Evolutionary conservation across 371 early-diverging fungal species (phyloP).

Genomic region (Mortierella sp.): DNA sequence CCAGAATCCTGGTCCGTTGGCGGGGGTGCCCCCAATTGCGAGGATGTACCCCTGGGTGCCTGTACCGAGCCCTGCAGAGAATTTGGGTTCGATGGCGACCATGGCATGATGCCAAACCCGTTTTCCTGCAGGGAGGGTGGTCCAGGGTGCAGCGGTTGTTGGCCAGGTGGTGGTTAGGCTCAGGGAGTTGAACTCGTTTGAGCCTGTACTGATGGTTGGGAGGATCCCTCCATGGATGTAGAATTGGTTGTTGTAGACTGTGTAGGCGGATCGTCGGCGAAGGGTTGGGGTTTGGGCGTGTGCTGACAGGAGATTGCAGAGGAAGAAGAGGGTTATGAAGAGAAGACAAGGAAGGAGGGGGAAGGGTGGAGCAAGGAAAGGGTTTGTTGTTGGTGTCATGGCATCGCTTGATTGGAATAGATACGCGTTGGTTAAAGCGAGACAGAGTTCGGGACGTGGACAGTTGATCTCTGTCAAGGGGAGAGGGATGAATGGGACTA

Average conservation of each 20-base stretch:
- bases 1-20: conserved; percentile 3
- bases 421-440: background rate
- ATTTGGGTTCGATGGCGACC: conserved; percentile 16
- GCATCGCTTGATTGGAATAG: background rate
- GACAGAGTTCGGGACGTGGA: background rate
- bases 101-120: conserved; percentile 31
- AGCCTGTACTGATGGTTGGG: background rate
- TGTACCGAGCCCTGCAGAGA: conserved; percentile 14
- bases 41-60: conserved; percentile 28
- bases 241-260: conserved; percentile 12
- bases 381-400: background rate
- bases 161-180: conserved; percentile 37
- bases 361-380: background rate
- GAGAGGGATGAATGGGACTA: background rate
- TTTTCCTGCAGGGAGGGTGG: conserved; percentile 16
- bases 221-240: conserved; percentile 48
- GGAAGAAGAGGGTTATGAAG: background rate
- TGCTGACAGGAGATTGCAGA: background rate
- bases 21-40: conserved; percentile 8
- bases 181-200: conserved; percentile 16
- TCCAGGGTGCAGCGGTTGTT: conserved; percentile 22
- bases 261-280: conserved; percentile 26
- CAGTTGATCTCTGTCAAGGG: background rate
- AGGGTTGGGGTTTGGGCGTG: background rate
- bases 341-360: background rate